Conservation (phyloP, 2,329 filamentous ascomycete genomes). For the Parastagonospora nodorum region DNA sequence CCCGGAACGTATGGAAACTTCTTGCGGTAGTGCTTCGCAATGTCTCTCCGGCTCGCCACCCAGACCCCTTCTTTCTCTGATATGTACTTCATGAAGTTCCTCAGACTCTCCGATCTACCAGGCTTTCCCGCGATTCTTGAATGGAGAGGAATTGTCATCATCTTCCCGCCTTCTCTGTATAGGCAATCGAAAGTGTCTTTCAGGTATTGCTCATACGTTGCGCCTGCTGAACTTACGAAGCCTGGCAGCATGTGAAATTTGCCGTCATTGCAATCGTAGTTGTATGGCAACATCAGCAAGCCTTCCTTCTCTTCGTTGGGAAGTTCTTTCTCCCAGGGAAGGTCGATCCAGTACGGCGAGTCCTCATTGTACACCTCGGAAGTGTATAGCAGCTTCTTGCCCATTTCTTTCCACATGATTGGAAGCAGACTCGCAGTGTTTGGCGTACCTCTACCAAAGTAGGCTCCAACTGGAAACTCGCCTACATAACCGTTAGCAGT, state of each 20-base stretch:
- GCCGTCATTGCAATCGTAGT: constrained; percentile 57
- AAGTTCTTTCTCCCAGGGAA: constrained; percentile 54
- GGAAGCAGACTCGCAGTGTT: constrained; percentile 57
- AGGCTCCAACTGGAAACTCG: constrained; percentile 55
- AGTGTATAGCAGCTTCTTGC: constrained; percentile 56
- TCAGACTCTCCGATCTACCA: constrained; percentile 56
- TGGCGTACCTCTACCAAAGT: constrained; percentile 55
- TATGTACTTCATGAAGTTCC: constrained; percentile 60
- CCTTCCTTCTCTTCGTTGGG: constrained; percentile 54
- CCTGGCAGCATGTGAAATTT: constrained; percentile 53
- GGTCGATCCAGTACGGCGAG: constrained; percentile 61
- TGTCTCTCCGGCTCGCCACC: constrained; percentile 59
- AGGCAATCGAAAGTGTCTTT: constrained; percentile 60
- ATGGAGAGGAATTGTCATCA: constrained; percentile 63
- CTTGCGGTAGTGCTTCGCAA: constrained; percentile 55
- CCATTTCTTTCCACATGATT: constrained; percentile 59
- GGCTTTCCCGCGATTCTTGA: constrained; percentile 59
- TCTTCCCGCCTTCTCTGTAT: constrained; percentile 57
- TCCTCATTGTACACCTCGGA: constrained; percentile 61
- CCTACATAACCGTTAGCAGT: constrained; percentile 8
- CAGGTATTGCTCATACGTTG: constrained; percentile 52
- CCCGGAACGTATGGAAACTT: constrained; percentile 52
- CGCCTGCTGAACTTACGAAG: constrained; percentile 47
- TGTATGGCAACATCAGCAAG: constrained; percentile 61
- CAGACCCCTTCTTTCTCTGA: constrained; percentile 58